Conservation (phyloP, 2,329 filamentous ascomycete species). For the Fusarium metavorans region DNA sequence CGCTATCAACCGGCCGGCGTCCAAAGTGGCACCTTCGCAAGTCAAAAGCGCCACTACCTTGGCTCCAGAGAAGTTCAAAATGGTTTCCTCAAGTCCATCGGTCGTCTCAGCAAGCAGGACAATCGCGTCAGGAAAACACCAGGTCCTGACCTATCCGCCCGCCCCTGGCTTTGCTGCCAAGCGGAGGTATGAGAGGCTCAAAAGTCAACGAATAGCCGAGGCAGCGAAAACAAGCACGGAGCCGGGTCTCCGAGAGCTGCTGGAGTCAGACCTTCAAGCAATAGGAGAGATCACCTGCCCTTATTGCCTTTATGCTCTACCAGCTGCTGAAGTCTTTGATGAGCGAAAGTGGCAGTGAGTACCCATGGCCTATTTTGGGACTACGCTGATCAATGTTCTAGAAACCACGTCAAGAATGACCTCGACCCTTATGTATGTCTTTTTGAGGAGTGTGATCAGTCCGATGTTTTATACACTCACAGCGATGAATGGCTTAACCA, state of each 20-base stretch:
- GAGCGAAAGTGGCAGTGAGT: conserved; percentile 30
- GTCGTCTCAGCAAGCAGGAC: conserved; percentile 10
- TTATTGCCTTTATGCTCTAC: conserved; percentile 20
- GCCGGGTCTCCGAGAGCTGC: conserved; percentile 4
- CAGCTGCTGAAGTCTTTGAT: conserved; percentile 5
- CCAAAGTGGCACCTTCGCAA: background rate
- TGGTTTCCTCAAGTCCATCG: background rate
- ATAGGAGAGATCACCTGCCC: conserved; percentile 24
- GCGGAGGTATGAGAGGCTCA: background rate
- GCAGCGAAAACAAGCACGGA: background rate
- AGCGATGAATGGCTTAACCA: conserved; percentile 20
- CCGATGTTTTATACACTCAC: conserved; percentile 14
- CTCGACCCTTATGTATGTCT: conserved; percentile 36
- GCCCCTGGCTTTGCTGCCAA: background rate
- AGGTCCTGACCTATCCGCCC: conserved; percentile 8
- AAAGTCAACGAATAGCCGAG: background rate
- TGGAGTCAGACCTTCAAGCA: background rate
- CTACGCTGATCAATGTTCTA: no score
- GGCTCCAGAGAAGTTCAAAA: background rate
- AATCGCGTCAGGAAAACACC: background rate
- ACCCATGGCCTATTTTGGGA: no score
- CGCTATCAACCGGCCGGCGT: background rate
- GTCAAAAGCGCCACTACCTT: conserved; percentile 9
- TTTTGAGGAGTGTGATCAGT: conserved; percentile 22
- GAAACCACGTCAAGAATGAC: conserved; percentile 30